Percentiles rank a stretch among this genome's conserved stretches.
Evolutionary conservation across 129 eudicot species (phyloP).

Genomic region (Tagetes erecta): DNA sequence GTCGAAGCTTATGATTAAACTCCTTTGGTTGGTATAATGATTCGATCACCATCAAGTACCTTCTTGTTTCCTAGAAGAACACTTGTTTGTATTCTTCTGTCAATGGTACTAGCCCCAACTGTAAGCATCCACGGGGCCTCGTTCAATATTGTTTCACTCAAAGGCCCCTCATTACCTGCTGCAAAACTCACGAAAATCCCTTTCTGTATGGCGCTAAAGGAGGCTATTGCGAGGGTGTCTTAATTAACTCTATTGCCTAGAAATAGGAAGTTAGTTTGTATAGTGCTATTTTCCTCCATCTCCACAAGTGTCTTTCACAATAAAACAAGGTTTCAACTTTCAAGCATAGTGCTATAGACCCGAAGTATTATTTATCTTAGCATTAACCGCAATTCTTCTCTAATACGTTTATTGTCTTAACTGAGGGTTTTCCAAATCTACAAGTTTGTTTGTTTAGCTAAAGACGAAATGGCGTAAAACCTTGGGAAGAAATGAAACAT

Average conservation of each 20-base stretch:
- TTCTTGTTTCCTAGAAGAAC: constrained; percentile 42
- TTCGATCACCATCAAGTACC: constrained; percentile 37
- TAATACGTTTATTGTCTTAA: not conserved
- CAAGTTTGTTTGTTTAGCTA: not conserved
- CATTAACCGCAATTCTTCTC: not conserved
- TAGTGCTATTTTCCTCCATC: not conserved
- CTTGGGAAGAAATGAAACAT: not conserved
- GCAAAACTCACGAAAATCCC: constrained; percentile 63
- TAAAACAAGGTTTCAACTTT: not conserved
- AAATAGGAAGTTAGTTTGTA: not conserved
- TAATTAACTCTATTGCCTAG: constrained; percentile 2
- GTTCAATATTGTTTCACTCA: constrained; percentile 25
- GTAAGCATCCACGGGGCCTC: constrained; percentile 72
- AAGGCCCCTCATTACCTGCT: constrained; percentile 59
- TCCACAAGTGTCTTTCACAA: not conserved
- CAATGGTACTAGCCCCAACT: constrained; percentile 63
- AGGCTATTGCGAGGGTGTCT: not conserved
- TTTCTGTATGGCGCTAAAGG: constrained; percentile 44
- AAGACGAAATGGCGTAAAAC: not conserved
- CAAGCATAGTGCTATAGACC: not conserved
- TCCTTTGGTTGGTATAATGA: constrained; percentile 46
- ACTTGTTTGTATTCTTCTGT: constrained; percentile 42
- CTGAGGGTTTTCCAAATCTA: not conserved
- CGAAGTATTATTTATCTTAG: too few relatives aligned
- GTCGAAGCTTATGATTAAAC: constrained; percentile 31